phyloP scores from a whole-genome alignment of 371 early-diverging fungal species.

The Mucor indicus region DNA sequence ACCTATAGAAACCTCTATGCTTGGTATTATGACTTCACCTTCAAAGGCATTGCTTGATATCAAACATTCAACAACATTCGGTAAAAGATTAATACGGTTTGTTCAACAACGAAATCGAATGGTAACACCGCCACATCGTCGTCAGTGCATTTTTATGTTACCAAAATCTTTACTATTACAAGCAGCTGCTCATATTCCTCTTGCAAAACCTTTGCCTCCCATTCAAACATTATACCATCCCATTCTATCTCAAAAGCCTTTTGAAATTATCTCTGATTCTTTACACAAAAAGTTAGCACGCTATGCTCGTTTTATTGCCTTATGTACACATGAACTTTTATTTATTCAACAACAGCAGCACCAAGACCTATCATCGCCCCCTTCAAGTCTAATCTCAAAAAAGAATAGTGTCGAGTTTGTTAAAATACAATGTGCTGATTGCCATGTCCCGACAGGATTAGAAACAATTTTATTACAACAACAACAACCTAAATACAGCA shows the following conservation, averaged over 20 bases:
- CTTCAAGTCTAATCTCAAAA: not conserved
- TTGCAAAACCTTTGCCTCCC: slow-evolving; percentile 29
- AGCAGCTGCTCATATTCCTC: slow-evolving; percentile 34
- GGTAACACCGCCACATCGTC: not conserved
- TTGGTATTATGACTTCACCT: slow-evolving; percentile 19
- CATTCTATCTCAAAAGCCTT: slow-evolving; percentile 6
- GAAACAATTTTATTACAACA: not conserved
- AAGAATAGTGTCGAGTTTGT: not conserved
- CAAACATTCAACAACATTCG: slow-evolving; percentile 6
- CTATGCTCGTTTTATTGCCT: slow-evolving; percentile 7
- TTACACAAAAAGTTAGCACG: slow-evolving; percentile 7
- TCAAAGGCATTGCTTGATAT: too few species aligned
- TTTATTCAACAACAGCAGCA: not conserved
- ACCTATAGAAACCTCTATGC: slow-evolving; percentile 11
- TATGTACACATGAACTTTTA: slow-evolving; percentile 18
- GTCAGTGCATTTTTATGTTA: slow-evolving; percentile 27
- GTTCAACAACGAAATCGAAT: slow-evolving; percentile 13
- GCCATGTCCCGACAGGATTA: not conserved
- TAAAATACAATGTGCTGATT: slow-evolving; percentile 8
- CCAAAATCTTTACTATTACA: slow-evolving; percentile 38
- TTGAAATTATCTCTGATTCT: slow-evolving; percentile 2
- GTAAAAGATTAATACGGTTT: slow-evolving; percentile 15
- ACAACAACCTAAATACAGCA: not conserved
- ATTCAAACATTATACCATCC: not conserved
- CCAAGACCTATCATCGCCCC: slow-evolving; percentile 1